Evolutionary conservation across 176 grass and related monocot species (phyloP).

Genomic region (barley (Hordeum vulgare)): DNA sequence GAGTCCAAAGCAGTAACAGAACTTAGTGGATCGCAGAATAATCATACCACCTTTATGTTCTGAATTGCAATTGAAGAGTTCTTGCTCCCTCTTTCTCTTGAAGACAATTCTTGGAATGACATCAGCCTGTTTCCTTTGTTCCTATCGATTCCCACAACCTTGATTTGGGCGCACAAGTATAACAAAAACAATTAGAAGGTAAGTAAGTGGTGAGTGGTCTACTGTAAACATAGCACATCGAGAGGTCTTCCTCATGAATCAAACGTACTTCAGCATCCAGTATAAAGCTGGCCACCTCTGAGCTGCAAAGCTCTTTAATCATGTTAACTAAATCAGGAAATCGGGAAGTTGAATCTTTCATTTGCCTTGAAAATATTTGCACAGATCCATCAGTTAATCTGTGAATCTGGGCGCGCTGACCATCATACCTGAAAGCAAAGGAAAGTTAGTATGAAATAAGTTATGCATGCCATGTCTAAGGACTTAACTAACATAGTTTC

Average conservation of each 20-base stretch:
- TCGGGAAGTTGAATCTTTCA: conserved; percentile 92
- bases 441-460: background rate
- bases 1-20: background rate
- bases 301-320: conserved; percentile 68
- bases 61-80: conserved; percentile 58
- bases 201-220: conserved; percentile 5
- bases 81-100: conserved; percentile 86
- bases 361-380: conserved; percentile 91
- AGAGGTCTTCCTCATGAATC: background rate
- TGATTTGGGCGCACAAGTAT: conserved; percentile 12
- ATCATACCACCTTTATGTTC: conserved; percentile 63
- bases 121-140: conserved; percentile 75
- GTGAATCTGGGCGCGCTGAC: conserved; percentile 97
- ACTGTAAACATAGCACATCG: conserved; percentile 1
- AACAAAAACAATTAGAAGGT: conserved; percentile 22
- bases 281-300: conserved; percentile 64
- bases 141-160: conserved; percentile 90
- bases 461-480: background rate
- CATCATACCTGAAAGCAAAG: conserved; percentile 77
- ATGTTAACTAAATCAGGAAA: conserved; percentile 82
- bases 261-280: conserved; percentile 78
- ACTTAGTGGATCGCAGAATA: conserved; percentile 2
- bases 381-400: conserved; percentile 69
- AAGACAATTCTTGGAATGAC: conserved; percentile 96
- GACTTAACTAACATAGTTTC: conserved; percentile 10